phyloP scores from a whole-genome alignment of 139 green algal species.

The Picochlorum costavermella region DNA sequence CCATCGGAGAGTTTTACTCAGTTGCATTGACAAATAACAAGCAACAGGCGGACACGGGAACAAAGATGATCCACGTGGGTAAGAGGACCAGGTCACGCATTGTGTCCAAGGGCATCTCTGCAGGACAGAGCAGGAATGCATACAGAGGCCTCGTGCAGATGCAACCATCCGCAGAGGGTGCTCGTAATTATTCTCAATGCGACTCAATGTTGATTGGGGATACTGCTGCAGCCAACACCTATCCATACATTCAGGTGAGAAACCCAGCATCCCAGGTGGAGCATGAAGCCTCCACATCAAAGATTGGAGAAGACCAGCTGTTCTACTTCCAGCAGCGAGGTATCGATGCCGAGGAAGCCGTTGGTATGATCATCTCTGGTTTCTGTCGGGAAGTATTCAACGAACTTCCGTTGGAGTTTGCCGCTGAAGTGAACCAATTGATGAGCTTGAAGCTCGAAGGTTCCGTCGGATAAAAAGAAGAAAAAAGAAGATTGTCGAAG shows the following conservation, averaged over 20 bases:
- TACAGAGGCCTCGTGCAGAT: constrained; percentile 87
- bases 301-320: constrained; percentile 99
- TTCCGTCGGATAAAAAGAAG: constrained; percentile 71
- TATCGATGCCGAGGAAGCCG: constrained; percentile 82
- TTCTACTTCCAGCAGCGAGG: constrained; percentile 99
- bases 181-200: constrained; percentile 94
- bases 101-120: constrained; percentile 96
- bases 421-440: constrained; percentile 94
- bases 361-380: constrained; percentile 95
- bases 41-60: constrained; percentile 73
- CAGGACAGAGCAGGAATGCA: constrained; percentile 68
- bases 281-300: constrained; percentile 94
- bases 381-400: constrained; percentile 99
- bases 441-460: constrained; percentile 99
- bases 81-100: constrained; percentile 95
- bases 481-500: neutral
- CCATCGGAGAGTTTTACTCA: constrained; percentile 94
- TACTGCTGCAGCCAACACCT: constrained; percentile 92
- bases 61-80: constrained; percentile 98
- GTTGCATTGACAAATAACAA: constrained; percentile 97
- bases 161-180: constrained; percentile 62
- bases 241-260: constrained; percentile 98
- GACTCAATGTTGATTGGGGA: constrained; percentile 99
- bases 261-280: constrained; percentile 86
- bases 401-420: constrained; percentile 97